Evolutionary conservation across 2,329 filamentous ascomycete species (phyloP).

Genomic region (Cryphonectria carpinicola): DNA sequence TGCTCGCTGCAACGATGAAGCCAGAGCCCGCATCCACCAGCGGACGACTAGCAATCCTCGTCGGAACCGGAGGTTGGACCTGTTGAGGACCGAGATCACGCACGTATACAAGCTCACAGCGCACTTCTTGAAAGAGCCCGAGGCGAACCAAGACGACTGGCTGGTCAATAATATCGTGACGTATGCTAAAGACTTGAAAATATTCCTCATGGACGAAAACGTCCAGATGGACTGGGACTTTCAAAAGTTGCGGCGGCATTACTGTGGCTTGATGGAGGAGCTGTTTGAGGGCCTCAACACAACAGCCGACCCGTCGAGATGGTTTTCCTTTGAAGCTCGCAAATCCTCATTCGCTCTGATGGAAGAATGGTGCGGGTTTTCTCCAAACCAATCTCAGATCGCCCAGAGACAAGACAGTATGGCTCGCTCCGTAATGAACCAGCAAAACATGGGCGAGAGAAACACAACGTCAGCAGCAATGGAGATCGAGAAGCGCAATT

Average conservation of each 20-base stretch:
- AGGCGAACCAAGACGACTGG: slow-evolving; percentile 86
- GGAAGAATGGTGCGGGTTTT: slow-evolving; percentile 99
- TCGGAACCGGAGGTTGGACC: slow-evolving; percentile 81
- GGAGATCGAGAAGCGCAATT: slow-evolving; percentile 94
- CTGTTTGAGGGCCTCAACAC: slow-evolving; percentile 90
- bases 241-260: slow-evolving; percentile 87
- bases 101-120: slow-evolving; percentile 95
- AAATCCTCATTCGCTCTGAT: slow-evolving; percentile 96
- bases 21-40: slow-evolving; percentile 83
- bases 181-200: slow-evolving; percentile 88
- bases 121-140: slow-evolving; percentile 78
- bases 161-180: slow-evolving; percentile 85
- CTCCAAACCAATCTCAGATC: slow-evolving; percentile 84
- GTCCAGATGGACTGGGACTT: slow-evolving; percentile 96
- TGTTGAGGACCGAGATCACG: slow-evolving; percentile 90
- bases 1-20: slow-evolving; percentile 83
- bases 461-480: slow-evolving; percentile 84
- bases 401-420: slow-evolving; percentile 83
- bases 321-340: slow-evolving; percentile 96
- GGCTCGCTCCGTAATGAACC: slow-evolving; percentile 80
- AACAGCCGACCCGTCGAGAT: slow-evolving; percentile 81
- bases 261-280: slow-evolving; percentile 91
- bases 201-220: slow-evolving; percentile 93
- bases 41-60: slow-evolving; percentile 82
- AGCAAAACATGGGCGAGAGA: slow-evolving; percentile 75